Evolutionary conservation across 2,329 filamentous ascomycete species (phyloP).

Genomic region (Leptographium galeiforme): DNA sequence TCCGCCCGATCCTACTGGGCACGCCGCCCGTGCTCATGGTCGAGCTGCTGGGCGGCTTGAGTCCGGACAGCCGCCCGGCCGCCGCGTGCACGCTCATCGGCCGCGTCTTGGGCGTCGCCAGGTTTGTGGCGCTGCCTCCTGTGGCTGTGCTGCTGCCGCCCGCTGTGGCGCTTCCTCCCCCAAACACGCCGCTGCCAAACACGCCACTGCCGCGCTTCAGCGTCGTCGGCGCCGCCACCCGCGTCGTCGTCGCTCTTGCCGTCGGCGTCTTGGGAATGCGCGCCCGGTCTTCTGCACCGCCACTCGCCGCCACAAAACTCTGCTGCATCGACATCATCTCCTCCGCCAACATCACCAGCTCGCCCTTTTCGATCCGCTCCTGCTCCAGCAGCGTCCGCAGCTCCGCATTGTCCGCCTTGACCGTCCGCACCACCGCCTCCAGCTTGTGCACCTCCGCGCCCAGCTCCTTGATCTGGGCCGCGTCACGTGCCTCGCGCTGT

Average conservation of each 20-base stretch:
- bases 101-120: constrained; percentile 12
- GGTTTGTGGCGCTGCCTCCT: constrained; percentile 4
- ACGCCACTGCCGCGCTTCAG: background rate
- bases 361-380: constrained; percentile 72
- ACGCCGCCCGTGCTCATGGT: constrained; percentile 13
- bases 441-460: constrained; percentile 65
- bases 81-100: constrained; percentile 8
- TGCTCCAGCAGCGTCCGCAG: constrained; percentile 53
- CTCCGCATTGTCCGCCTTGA: constrained; percentile 56
- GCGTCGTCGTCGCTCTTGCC: background rate
- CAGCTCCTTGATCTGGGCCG: constrained; percentile 53
- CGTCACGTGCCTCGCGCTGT: constrained; percentile 47
- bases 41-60: constrained; percentile 44
- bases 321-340: constrained; percentile 63
- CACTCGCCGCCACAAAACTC: constrained; percentile 24
- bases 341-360: constrained; percentile 67
- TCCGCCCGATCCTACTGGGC: constrained; percentile 34
- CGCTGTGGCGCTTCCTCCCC: no score
- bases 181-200: no score
- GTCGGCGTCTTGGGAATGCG: background rate
- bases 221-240: background rate
- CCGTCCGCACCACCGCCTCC: constrained; percentile 54
- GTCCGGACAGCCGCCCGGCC: constrained; percentile 27
- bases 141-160: background rate
- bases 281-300: background rate